A percentile compares a stretch with the other conserved stretches of the same genome.
These are phyloP conservation scores for Phytopythium kandeliae DNA, from an alignment of 352 stramenopile genomes.

Conservation along the genomic window DNA sequence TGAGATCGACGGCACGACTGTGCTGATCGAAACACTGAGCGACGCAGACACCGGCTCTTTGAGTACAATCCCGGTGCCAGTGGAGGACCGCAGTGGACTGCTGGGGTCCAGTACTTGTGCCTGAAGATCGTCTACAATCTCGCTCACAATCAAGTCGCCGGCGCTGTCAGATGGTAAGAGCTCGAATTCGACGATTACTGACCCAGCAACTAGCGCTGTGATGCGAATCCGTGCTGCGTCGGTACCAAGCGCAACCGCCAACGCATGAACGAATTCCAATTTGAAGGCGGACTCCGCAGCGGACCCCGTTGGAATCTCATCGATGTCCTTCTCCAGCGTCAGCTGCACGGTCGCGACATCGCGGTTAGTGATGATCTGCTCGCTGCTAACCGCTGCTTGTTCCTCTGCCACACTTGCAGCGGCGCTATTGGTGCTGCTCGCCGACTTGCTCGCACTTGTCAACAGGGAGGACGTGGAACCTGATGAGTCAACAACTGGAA, in stretches of 20 bases:
- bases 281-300: conserved; percentile 49
- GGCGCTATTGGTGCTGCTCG: conserved; percentile 7
- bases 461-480: neutral
- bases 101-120: conserved; percentile 29
- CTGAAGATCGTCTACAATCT: conserved; percentile 37
- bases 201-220: conserved; percentile 37
- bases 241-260: conserved; percentile 40
- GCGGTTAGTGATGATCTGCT: conserved; percentile 31
- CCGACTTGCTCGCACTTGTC: neutral
- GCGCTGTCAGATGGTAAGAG: conserved; percentile 40
- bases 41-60: conserved; percentile 22
- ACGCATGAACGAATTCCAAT: conserved; percentile 19
- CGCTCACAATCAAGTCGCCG: conserved; percentile 39
- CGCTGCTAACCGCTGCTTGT: conserved; percentile 14
- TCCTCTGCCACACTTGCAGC: conserved; percentile 18
- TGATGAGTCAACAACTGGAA: conserved; percentile 33
- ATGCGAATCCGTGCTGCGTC: conserved; percentile 47
- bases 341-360: conserved; percentile 45
- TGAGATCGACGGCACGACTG: conserved; percentile 13
- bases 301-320: conserved; percentile 38
- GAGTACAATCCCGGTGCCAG: conserved; percentile 14
- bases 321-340: conserved; percentile 60
- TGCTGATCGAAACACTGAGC: conserved; percentile 24
- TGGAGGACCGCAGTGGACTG: conserved; percentile 28
- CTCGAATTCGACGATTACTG: conserved; percentile 61